These are phyloP conservation scores for Vachellia pachyceras DNA, from an alignment of 306 rosid genomes.

Conservation along the genomic window DNA sequence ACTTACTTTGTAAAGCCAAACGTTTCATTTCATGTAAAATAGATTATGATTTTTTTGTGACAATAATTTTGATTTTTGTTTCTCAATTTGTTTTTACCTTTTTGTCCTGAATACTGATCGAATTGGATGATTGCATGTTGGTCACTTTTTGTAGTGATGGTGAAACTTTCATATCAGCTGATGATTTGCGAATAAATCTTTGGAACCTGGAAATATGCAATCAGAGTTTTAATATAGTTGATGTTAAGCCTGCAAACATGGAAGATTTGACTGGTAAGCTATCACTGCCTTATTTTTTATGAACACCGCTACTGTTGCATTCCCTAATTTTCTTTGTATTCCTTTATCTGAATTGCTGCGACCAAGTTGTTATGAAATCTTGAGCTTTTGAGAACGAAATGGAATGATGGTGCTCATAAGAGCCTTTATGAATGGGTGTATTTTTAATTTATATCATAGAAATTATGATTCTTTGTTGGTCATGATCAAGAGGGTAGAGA, in stretches of 20 bases:
- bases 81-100: background rate
- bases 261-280: conserved; percentile 94
- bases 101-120: conserved; percentile 33
- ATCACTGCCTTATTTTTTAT: background rate
- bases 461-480: background rate
- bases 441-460: background rate
- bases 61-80: background rate
- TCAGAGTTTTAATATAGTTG: conserved; percentile 98
- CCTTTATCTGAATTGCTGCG: background rate
- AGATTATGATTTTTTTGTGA: too few relatives aligned
- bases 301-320: background rate
- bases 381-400: background rate
- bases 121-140: conserved; percentile 36
- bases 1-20: background rate
- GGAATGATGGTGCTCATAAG: too few relatives aligned
- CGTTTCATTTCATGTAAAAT: background rate
- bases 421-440: background rate
- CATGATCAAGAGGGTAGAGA: background rate
- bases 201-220: conserved; percentile 99
- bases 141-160: conserved; percentile 77
- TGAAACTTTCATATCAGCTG: conserved; percentile 99
- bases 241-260: conserved; percentile 98
- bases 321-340: background rate
- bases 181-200: conserved; percentile 96
- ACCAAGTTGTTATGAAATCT: background rate